phyloP scores from a whole-genome alignment of 371 early-diverging fungal species.

The Mucor piriformis region DNA sequence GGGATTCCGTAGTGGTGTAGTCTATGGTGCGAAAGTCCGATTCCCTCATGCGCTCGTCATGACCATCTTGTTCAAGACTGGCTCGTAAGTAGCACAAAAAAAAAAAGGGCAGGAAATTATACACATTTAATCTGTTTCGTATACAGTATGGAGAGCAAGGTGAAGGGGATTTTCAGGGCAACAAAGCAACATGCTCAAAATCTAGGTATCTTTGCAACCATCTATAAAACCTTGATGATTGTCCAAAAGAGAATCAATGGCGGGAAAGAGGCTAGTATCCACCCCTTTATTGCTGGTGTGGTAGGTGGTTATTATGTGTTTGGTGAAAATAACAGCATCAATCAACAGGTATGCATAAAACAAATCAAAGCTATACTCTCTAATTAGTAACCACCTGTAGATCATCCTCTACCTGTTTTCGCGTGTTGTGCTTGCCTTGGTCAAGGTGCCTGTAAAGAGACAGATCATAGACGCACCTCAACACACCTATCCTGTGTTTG shows the following conservation, averaged over 20 bases:
- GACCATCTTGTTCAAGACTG: constrained; percentile 92
- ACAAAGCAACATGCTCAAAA: constrained; percentile 91
- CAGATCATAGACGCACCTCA: constrained; percentile 72
- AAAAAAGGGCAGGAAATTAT: background rate
- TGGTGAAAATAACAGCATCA: constrained; percentile 92
- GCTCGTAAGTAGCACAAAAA: constrained; percentile 65
- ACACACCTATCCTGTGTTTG: constrained; percentile 88
- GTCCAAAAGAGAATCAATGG: constrained; percentile 67
- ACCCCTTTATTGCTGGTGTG: constrained; percentile 90
- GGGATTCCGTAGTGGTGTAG: constrained; percentile 94
- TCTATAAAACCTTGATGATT: constrained; percentile 90
- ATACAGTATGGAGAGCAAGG: constrained; percentile 69
- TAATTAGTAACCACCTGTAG: too few species aligned
- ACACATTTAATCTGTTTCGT: background rate
- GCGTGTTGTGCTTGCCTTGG: constrained; percentile 85
- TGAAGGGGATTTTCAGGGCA: constrained; percentile 77
- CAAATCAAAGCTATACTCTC: background rate
- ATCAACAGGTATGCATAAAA: constrained; percentile 79
- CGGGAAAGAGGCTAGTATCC: constrained; percentile 74
- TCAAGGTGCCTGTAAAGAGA: constrained; percentile 79
- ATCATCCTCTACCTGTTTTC: constrained; percentile 95
- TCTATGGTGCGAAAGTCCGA: constrained; percentile 95
- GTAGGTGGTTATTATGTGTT: constrained; percentile 97
- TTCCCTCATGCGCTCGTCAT: constrained; percentile 98
- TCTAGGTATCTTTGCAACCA: constrained; percentile 89